Conservation (phyloP, 2,329 filamentous ascomycete species). For the Blastomyces parvus region DNA sequence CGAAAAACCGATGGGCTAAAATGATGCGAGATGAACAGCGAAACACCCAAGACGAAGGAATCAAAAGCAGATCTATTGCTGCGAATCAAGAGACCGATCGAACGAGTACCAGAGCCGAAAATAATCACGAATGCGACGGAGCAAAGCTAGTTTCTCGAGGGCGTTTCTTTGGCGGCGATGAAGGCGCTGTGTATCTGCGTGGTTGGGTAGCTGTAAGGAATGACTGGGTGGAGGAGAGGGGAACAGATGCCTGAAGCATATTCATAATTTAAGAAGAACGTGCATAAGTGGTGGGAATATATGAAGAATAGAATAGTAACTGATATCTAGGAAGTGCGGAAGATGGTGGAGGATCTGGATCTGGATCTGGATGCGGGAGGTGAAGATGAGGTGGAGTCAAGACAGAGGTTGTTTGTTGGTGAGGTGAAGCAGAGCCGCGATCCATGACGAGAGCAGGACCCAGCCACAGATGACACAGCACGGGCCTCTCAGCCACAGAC, state of each 20-base stretch:
- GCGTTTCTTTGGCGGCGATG: conserved; percentile 2
- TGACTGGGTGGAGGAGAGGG: background rate
- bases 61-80: conserved; percentile 3
- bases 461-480: too few species aligned
- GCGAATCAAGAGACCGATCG: background rate
- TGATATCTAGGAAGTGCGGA: background rate
- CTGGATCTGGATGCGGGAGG: too few species aligned
- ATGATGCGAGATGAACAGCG: conserved; percentile 13
- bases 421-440: background rate
- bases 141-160: background rate
- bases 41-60: conserved; percentile 10
- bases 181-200: background rate
- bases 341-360: conserved; percentile 3
- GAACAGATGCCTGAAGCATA: conserved; percentile 9
- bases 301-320: conserved; percentile 4
- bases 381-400: background rate
- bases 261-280: conserved; percentile 6
- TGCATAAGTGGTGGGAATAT: background rate
- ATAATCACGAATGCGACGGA: background rate
- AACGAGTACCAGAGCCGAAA: background rate
- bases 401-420: too few species aligned
- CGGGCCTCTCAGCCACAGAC: background rate
- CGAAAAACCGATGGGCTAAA: conserved; percentile 12
- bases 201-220: background rate
- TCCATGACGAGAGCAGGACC: background rate